These are phyloP conservation scores for Mucor circinelloides DNA, from an alignment of 371 early-diverging fungal species.

Conservation along the genomic window DNA sequence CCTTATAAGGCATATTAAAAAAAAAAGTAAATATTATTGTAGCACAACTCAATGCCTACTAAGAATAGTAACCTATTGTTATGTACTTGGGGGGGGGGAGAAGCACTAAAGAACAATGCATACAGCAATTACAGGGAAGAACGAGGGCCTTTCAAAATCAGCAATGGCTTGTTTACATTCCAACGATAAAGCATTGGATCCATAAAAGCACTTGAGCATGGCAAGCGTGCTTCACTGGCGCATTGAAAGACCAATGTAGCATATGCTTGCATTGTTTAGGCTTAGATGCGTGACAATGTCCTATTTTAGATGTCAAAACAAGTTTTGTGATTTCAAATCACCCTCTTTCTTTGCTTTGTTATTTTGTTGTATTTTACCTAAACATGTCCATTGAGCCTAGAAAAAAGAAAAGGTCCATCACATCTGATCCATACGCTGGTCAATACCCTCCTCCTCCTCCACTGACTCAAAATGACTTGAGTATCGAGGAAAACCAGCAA, in stretches of 20 bases:
- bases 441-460: constrained; percentile 38
- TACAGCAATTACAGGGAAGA: not conserved
- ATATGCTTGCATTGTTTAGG: not conserved
- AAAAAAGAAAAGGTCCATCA: not conserved
- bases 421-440: constrained; percentile 39
- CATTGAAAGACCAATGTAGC: not conserved
- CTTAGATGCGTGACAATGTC: constrained; percentile 15
- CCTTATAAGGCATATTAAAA: not conserved
- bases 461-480: constrained; percentile 4
- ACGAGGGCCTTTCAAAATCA: not conserved
- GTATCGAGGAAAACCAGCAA: not conserved
- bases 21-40: constrained; percentile 1
- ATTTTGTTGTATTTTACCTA: constrained; percentile 1
- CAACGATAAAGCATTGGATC: not conserved
- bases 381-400: not conserved
- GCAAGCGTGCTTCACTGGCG: not conserved
- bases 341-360: constrained; percentile 1
- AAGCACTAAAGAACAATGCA: not conserved
- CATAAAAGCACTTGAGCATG: not conserved
- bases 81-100: not conserved
- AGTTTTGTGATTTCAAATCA: not conserved
- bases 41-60: not conserved
- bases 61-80: not conserved
- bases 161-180: not conserved
- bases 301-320: constrained; percentile 15